Evolutionary conservation across 148 eudicot genomes (phyloP), one percentile per base, ranked within the genome.

Genomic region (Limonium bicolor): DNA sequence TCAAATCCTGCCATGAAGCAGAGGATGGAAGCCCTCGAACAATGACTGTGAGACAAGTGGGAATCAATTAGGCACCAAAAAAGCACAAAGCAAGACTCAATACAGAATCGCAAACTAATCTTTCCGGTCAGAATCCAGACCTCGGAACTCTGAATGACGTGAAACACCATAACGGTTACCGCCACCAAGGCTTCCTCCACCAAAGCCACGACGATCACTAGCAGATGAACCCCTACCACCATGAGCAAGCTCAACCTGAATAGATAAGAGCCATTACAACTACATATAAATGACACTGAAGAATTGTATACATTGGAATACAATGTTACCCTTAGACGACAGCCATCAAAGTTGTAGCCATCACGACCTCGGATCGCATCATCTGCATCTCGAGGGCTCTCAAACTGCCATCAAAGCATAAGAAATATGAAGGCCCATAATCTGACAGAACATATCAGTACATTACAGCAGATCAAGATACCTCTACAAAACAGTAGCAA

Each of bases 1-100:
- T 90, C 58, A 90, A 64, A 62, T 90, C 99, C 64, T 90, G 99
- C 99, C 99, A 90, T 19, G 99, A 90, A 24, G 99, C 99, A 60
- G 99, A 85, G 16, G 88, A 75, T 29, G 99, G 99, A 15, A 90
- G 99, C 37, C 95, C 99, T 30, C 88, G 80, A 21, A 90, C 87
- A 62, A 81, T 65, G 36, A 90, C 99, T 90, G 72, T 32, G 41
- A 25, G 11, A 44, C 20, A 59, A 21, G 3, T 26, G 50, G 17
- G 26, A 38, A 20, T 28, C 26, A 11, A 51, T 37, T 47, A 39
- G 46, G 17, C 26, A 40, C 2, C 11, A 23, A 9, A n/a, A 29
- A 6, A 18, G 34, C 37, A 53, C 13, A n/a, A n/a, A n/a, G n/a
- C n/a, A n/a, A n/a, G n/a, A n/a, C n/a, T n/a, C n/a, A n/a, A n/a